Evolutionary conservation across 306 rosid species (phyloP), one percentile per base, ranked within the genome.

Genomic region (Malus asiatica): DNA sequence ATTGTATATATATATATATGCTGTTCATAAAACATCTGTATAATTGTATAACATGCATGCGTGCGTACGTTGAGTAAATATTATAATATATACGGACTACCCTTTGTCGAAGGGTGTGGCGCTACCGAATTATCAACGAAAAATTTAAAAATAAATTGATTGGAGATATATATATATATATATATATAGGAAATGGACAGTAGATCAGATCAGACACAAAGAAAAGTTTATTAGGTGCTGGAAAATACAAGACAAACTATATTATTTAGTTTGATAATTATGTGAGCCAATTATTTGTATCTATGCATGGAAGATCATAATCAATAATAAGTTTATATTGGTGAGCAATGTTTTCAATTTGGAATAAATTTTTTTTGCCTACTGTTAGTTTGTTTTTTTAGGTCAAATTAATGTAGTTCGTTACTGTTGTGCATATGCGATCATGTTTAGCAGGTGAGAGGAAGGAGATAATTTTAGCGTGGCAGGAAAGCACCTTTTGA

Each of bases 251-350:
- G 70, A 60, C 14, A 23, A 48, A 23, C 42, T 38, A 15, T 7
- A 30, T 30, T 46, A 66, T 67, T 59, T 73, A 35, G 57, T 45
- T 46, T 2, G 45, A 71, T 45, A 74, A 73, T 74, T 79, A 32
- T 79, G 79, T 59, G 71, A 68, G 8, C 78, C 19, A 74, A 73
- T 67, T 22, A 25, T 58, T 67, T 58, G 52, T 18, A 30, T 51
- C 38, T 13, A 22, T 5, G 53, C 19, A 48, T 48, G 16, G 53
- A 48, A 48, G 53, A 48, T 48, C 53, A 16, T 15, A 15, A 48
- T 48, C 53, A 14, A 5, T 48, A 48, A 14, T 48, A 15, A 48
- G 19, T 48, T 4, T 48, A 15, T 48, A 48, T 9, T 8, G 4
- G 27, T n/a, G 14, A 57, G 29, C 27, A 22, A 4, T 57, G 62